Base-by-base conservation (phyloP, 2,329 filamentous ascomycete genomes). In the Trichoderma koningii region DNA sequence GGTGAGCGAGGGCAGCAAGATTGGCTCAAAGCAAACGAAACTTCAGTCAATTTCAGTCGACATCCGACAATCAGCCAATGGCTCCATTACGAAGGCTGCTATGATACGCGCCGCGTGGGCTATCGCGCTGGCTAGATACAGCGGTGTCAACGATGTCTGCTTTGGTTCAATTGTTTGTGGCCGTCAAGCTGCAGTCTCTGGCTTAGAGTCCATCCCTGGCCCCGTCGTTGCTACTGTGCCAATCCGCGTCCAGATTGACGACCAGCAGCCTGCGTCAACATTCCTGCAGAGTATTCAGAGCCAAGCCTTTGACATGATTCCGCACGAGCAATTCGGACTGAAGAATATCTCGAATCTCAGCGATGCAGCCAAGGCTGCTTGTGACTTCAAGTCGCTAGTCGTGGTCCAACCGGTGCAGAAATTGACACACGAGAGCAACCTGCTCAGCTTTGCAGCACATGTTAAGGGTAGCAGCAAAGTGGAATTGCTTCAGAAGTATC, bases 321-420 rank as follows among this genome's bases (percentile, higher is more conserved):
- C 66, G 1, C 69, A 65, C 52, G 74, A 72, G 55, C 68, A 75
- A 23, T 66, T 72, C 19, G 71, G 72, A 15, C 64, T 76, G 0
- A 68, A 71, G 7, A 70, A 74, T 47, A 68, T 52, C 82, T 45
- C 55, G 5, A 65, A 63, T 26, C 17, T 66, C 1, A 53, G 51
- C 23, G 4, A 47, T 6, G 66, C 68, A 21, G 60, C 68, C 15
- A 63, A 59, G 41, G 65, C 55, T 34, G 52, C 56, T 17, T 30
- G 50, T 17, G 52, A 62, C 12, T 68, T 68, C 10, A 59, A 23
- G 14, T 52, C 51, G 14, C 53, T 68, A 23, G 14, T 68, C 3
- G 53, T 64, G 38, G 48, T 68, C 38, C 61, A 68, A 45, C 66
- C 66, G 10, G 47, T 45, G 47, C 44, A 60, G 15, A 23, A 64